Conservation (phyloP, 129 eudicot genomes). For the Flaveria brownii region DNA sequence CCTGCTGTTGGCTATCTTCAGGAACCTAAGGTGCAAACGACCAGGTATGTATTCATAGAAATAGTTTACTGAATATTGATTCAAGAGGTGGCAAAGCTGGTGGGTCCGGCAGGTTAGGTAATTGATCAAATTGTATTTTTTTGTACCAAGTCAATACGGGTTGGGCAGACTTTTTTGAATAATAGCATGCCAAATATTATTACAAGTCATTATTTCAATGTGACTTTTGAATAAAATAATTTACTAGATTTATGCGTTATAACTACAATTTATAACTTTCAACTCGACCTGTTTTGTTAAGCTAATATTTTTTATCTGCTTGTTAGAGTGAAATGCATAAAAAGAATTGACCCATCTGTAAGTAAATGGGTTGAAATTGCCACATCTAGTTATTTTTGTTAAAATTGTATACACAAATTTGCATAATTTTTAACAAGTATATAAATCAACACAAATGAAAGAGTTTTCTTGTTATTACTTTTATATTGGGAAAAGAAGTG, state of each 20-base stretch:
- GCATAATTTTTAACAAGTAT: background rate
- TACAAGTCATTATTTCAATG: background rate
- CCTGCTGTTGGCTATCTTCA: conserved; percentile 64
- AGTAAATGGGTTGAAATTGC: background rate
- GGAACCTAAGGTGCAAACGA: conserved; percentile 44
- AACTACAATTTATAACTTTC: background rate
- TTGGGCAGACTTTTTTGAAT: background rate
- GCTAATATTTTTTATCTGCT: background rate
- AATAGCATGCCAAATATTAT: background rate
- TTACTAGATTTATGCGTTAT: background rate
- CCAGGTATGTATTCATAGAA: conserved; percentile 44
- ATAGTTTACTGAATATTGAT: background rate
- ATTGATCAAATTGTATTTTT: background rate
- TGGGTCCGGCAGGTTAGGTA: background rate
- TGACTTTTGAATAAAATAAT: background rate
- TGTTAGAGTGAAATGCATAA: background rate
- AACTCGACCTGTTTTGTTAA: background rate
- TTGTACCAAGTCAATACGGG: background rate
- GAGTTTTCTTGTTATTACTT: background rate
- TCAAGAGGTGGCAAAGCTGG: background rate
- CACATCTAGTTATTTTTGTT: background rate
- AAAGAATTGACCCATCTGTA: background rate
- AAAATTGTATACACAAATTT: background rate
- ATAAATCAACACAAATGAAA: background rate
- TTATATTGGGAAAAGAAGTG: background rate